Evolutionary conservation across 306 rosid species (phyloP).

Genomic region (Lupinus albus): DNA sequence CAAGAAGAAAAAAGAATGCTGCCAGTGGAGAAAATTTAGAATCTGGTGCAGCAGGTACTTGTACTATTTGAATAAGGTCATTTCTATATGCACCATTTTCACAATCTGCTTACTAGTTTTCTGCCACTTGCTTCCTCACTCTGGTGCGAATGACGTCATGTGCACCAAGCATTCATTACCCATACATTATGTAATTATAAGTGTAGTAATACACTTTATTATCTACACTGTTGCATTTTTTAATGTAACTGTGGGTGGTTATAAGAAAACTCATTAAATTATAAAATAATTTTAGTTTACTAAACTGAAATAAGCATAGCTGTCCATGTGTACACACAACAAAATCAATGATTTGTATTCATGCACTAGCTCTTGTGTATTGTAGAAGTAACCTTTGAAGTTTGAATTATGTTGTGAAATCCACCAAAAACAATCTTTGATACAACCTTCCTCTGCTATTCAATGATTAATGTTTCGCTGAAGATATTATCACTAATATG

Average conservation of each 20-base stretch:
- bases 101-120: too few species aligned
- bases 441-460: not conserved
- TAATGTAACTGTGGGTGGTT: not conserved
- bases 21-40: constrained; percentile 84
- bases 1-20: constrained; percentile 91
- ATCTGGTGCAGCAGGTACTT: constrained; percentile 70
- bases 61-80: not conserved
- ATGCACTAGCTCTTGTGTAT: not conserved
- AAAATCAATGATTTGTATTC: constrained; percentile 6
- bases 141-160: too few species aligned
- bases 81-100: not conserved
- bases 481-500: too few species aligned
- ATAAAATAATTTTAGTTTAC: not conserved
- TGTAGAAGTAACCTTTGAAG: not conserved
- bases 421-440: not conserved
- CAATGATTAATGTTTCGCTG: not conserved
- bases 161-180: too few species aligned
- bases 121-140: too few species aligned
- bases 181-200: too few species aligned
- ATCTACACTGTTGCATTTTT: not conserved
- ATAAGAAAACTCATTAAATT: too few species aligned
- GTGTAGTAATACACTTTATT: too few species aligned
- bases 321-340: not conserved
- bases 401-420: constrained; percentile 2
- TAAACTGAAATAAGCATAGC: not conserved